These are phyloP conservation scores for Tetrapisispora fleetii DNA, from an alignment of 805 yeast species.

Conservation along the genomic window DNA sequence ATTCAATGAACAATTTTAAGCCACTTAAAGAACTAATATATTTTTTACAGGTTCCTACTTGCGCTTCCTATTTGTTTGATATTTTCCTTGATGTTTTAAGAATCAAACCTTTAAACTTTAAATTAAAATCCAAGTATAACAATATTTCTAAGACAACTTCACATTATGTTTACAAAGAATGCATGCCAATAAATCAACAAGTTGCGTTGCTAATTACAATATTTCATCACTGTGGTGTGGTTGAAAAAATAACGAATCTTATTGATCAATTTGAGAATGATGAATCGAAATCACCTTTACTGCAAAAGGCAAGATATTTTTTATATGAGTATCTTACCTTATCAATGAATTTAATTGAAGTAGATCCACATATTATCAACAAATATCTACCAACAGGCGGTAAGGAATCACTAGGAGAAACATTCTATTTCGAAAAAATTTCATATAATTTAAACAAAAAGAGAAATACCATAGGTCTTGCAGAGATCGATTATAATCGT, in stretches of 20 bases:
- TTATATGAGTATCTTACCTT: constrained; percentile 52
- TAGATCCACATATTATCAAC: constrained; percentile 2
- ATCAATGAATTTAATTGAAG: constrained; percentile 39
- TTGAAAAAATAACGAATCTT: constrained; percentile 34
- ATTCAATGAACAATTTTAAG: constrained; percentile 45
- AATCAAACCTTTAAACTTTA: constrained; percentile 47
- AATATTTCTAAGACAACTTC: constrained; percentile 13
- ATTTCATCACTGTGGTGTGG: constrained; percentile 47
- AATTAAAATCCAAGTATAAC: constrained; percentile 5
- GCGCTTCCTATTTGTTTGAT: constrained; percentile 59
- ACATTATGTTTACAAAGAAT: constrained; percentile 34
- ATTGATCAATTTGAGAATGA: constrained; percentile 8
- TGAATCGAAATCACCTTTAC: constrained; percentile 33
- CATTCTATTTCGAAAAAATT: constrained; percentile 40
- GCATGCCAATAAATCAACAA: constrained; percentile 47
- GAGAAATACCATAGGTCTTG: constrained; percentile 30
- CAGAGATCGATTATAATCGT: constrained; percentile 17
- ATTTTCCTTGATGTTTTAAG: constrained; percentile 59
- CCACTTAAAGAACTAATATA: constrained; percentile 48
- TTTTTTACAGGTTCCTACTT: constrained; percentile 50
- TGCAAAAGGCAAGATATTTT: constrained; percentile 51
- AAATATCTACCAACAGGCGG: not conserved
- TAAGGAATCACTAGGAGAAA: constrained; percentile 2
- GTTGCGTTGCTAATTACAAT: constrained; percentile 50
- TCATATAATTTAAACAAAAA: constrained; percentile 33